phyloP scores from a whole-genome alignment of 2,329 filamentous ascomycete species.

The Fusarium subtropicale region DNA sequence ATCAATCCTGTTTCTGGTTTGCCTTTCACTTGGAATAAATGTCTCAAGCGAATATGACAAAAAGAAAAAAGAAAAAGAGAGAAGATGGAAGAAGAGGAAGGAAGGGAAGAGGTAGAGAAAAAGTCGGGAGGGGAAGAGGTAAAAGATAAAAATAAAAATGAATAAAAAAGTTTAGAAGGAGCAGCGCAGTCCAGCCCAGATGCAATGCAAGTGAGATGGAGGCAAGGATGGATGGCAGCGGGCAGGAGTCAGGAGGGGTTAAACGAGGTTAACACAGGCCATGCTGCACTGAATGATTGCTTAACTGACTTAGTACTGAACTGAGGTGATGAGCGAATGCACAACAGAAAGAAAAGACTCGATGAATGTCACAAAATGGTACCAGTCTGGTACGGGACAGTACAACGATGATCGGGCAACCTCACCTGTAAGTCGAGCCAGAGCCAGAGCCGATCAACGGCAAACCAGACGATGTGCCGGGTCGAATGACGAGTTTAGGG shows the following conservation, averaged over 20 bases:
- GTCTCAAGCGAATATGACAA: conserved; percentile 37
- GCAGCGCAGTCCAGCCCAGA: conserved; percentile 3
- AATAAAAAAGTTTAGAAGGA: neutral
- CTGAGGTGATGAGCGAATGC: conserved; percentile 15
- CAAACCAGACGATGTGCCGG: conserved; percentile 28
- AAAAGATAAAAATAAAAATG: conserved; percentile 15
- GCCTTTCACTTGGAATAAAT: conserved; percentile 38
- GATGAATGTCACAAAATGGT: conserved; percentile 25
- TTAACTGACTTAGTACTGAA: conserved; percentile 4
- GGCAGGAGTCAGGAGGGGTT: conserved; percentile 21
- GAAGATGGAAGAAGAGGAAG: conserved; percentile 8
- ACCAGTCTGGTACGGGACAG: conserved; percentile 30
- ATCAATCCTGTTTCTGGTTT: conserved; percentile 25
- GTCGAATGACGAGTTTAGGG: conserved; percentile 17
- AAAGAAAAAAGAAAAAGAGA: conserved; percentile 11
- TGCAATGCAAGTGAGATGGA: conserved; percentile 37
- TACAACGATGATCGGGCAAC: conserved; percentile 26
- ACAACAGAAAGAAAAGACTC: conserved; percentile 13
- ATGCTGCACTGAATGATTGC: conserved; percentile 7
- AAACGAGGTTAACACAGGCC: conserved; percentile 34
- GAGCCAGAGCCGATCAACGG: conserved; percentile 8
- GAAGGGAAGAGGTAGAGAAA: conserved; percentile 2
- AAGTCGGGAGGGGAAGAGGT: conserved; percentile 9
- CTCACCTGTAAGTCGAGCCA: conserved; percentile 9
- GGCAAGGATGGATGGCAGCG: conserved; percentile 18